A percentile compares a stretch with the other conserved stretches of the same genome.
phyloP scores from a whole-genome alignment of 2,329 filamentous ascomycete genomes.

The Talaromyces rugulosus region DNA sequence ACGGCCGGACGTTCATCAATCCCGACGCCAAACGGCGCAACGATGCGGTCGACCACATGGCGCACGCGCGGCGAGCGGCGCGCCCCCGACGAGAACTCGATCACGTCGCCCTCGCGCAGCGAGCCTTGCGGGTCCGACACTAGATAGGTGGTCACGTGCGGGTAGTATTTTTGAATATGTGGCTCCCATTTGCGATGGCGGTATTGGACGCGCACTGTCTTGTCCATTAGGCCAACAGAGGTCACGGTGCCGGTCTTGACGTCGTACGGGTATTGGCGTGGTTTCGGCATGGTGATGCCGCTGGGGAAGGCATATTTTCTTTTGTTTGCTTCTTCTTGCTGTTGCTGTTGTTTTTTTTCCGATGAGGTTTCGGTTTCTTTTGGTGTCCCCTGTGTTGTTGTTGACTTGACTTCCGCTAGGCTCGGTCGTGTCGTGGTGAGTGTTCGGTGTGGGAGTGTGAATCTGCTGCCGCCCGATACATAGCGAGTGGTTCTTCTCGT shows the following conservation, averaged over 20 bases:
- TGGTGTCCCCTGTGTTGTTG: neutral
- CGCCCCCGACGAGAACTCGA: constrained; percentile 40
- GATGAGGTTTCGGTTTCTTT: neutral
- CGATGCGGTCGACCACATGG: constrained; percentile 41
- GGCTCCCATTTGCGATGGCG: constrained; percentile 32
- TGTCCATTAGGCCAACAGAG: constrained; percentile 39
- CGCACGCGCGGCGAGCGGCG: constrained; percentile 35
- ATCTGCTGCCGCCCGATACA: neutral
- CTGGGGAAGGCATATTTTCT: neutral
- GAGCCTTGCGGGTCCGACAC: constrained; percentile 40
- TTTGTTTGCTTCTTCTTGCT: neutral
- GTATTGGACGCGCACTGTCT: constrained; percentile 36
- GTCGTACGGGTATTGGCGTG: constrained; percentile 33
- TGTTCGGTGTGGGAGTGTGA: neutral
- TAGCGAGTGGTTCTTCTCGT: neutral
- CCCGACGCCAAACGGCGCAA: constrained; percentile 35
- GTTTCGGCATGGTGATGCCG: constrained; percentile 10
- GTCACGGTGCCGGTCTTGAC: constrained; percentile 37
- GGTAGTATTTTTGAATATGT: constrained; percentile 35
- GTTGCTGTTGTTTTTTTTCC: neutral
- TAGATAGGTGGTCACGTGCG: constrained; percentile 28
- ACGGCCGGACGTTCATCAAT: constrained; percentile 36
- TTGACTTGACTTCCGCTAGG: neutral
- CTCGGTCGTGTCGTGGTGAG: neutral
- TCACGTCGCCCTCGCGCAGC: constrained; percentile 40